Evolutionary conservation across 2,329 filamentous ascomycete genomes (phyloP), one percentile per base, ranked within the genome.

Genomic region (Claviceps citrina): DNA sequence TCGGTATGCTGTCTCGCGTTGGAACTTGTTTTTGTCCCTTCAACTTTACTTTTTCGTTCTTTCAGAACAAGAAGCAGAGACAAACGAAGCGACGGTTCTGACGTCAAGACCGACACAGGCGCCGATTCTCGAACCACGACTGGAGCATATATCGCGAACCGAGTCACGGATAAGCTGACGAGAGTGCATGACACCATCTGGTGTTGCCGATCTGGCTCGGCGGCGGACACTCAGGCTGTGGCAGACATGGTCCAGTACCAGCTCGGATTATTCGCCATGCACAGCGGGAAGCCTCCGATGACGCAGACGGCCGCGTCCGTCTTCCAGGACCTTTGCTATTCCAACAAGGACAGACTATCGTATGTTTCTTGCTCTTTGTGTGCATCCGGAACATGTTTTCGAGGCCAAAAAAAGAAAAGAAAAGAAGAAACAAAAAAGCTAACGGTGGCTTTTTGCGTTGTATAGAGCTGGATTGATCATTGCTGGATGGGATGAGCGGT

Each of bases 151-250:
- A 96, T 98, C 58, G 91, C 91, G 54, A 98, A 98, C 66, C 81
- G 91, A 71, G 91, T 98, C 49, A 98, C 91, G 48, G 91, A 98
- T 73, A 98, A 98, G 72, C 78, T 98, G 60, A 98, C 91, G 55
- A 83, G 87, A 70, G 89, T 98, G 45, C 84, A 93, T 67, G 91
- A 98, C 64, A 96, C 89, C 44, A 96, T 98, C 65, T 98, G 91
- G 91, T 98, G 91, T 70, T 98, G 91, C 69, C 81, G 91, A 56
- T 96, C 91, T 45, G 91, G 91, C 38, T 98, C 91, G 20, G 91
- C 91, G 25, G 91, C 91, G 50, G 91, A 98, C 59, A 98, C 91
- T 44, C 91, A 98, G 65, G 91, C 91, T 37, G 86, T 98, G 36
- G 91, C 91, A 44, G 91, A 98, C 57, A 95, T 98, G 54, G 91